Base-by-base conservation (phyloP, 148 eudicot genomes). In the Amaranthus hypochondriacus region DNA sequence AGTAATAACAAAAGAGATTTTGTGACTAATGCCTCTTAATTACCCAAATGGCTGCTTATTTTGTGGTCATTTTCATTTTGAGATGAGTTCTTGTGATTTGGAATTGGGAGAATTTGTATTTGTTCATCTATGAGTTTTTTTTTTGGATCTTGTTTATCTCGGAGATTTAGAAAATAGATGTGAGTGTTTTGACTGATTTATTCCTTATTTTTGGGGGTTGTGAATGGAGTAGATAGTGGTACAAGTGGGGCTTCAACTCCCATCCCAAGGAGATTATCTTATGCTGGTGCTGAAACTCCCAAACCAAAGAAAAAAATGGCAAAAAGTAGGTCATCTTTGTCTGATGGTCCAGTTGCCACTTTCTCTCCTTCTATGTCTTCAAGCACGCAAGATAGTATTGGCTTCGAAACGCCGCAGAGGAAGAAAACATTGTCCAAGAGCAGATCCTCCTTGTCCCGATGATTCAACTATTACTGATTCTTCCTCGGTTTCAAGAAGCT, bases 391-490 rank as follows among this genome's bases (percentile, higher is more conserved):
- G 74, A 70, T 43, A 61, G 66, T 70, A 53, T 55, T 50, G 80
- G 73, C 65, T 65, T 59, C 28, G 86, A 77, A 73, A 82, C 92
- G 47, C 84, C 90, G 59, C 84, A 88, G 67, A 68, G 66, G 66
- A 89, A 76, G 80, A 82, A 81, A 73, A 77, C 77, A 18, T 21
- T 79, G 74, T 74, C 84, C 66, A 84, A 84, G 66, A 81, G 78
- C 66, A 57, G 81, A 59, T 81, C 87, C 43, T 84, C 80, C 57
- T 78, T 84, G 75, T 84, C 85, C 85, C 1, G 87, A 84, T 74
- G 85, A 79, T 62, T 84, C 84, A 1, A 78, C 73, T 28, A 64
- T 70, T 42, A 84, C 84, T 4, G 82, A 72, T 67, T 75, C 81
- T 14, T 77, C 84, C 12, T 74, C 81, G 4, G 46, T 75, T 59